A percentile compares a stretch with the other conserved stretches of the same genome.
These are phyloP conservation scores for Aspergillus versicolor DNA, from an alignment of 2,329 filamentous ascomycete species.

Conservation along the genomic window DNA sequence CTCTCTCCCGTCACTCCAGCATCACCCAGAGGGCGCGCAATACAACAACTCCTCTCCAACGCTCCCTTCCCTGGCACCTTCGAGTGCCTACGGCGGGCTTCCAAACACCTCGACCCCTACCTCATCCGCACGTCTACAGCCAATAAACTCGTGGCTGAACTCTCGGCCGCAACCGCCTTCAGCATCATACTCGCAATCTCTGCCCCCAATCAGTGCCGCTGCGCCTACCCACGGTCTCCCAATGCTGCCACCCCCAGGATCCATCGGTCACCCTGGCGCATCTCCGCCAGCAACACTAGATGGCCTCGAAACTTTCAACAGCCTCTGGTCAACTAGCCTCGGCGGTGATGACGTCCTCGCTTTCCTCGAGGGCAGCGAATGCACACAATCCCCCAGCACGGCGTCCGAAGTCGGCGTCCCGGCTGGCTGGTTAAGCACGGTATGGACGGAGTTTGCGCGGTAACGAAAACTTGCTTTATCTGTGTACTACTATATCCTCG, in stretches of 20 bases:
- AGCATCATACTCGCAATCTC: conserved; percentile 37
- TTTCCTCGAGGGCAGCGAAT: conserved; percentile 38
- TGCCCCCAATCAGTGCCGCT: conserved; percentile 38
- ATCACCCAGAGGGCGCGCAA: conserved; percentile 31
- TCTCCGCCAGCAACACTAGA: conserved; percentile 33
- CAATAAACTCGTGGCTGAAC: conserved; percentile 40
- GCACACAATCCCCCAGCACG: conserved; percentile 27
- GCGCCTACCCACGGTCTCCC: conserved; percentile 31
- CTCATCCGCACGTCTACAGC: conserved; percentile 37
- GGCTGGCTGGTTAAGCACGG: conserved; percentile 35
- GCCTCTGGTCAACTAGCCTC: conserved; percentile 33
- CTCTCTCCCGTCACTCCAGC: conserved; percentile 28
- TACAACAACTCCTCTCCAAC: conserved; percentile 33
- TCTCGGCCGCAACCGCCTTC: conserved; percentile 31
- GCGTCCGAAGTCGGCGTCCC: conserved; percentile 33
- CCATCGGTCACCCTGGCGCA: conserved; percentile 29
- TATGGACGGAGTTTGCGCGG: conserved; percentile 35
- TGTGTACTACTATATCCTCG: conserved; percentile 10
- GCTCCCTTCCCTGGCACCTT: conserved; percentile 31
- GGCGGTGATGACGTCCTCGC: conserved; percentile 39
- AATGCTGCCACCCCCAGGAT: conserved; percentile 37
- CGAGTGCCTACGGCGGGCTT: conserved; percentile 21
- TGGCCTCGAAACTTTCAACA: conserved; percentile 23
- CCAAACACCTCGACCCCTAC: conserved; percentile 21
- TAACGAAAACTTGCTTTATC: conserved; percentile 15